Evolutionary conservation across 441 rosid genomes (phyloP).

Genomic region (Erysimum cheiri): DNA sequence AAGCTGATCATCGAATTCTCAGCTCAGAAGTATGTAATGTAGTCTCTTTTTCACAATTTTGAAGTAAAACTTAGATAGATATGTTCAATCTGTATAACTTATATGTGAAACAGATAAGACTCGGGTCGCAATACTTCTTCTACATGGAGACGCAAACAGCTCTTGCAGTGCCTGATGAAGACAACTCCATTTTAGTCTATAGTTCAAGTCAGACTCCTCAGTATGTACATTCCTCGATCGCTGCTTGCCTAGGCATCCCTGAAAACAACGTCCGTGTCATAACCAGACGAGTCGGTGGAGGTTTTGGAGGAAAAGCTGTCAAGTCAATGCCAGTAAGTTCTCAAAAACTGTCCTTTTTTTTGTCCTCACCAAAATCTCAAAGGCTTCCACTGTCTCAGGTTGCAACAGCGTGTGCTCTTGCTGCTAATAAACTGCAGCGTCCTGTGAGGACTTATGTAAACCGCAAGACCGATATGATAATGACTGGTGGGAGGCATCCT

Average conservation of each 20-base stretch:
- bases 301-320: slow-evolving; percentile 86
- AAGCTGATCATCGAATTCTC: slow-evolving; percentile 76
- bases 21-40: slow-evolving; percentile 61
- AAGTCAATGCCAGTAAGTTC: slow-evolving; percentile 74
- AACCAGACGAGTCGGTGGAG: slow-evolving; percentile 91
- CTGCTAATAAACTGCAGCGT: too few relatives aligned
- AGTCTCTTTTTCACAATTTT: slow-evolving; percentile 6
- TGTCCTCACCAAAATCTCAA: too few relatives aligned
- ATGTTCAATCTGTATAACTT: slow-evolving; percentile 16
- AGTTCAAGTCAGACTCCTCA: slow-evolving; percentile 77
- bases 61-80: neutral
- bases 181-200: slow-evolving; percentile 73
- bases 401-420: too few relatives aligned
- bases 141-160: slow-evolving; percentile 90
- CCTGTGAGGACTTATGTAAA: too few relatives aligned
- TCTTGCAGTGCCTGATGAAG: slow-evolving; percentile 96
- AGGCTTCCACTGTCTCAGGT: too few relatives aligned
- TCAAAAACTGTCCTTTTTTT: too few relatives aligned
- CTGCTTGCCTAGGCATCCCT: slow-evolving; percentile 81
- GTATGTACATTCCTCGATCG: slow-evolving; percentile 54
- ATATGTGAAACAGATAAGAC: slow-evolving; percentile 54
- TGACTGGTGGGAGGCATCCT: too few relatives aligned
- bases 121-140: slow-evolving; percentile 89
- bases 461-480: too few relatives aligned
- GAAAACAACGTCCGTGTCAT: slow-evolving; percentile 81